These are phyloP conservation scores for Madurella mycetomatis DNA, from an alignment of 2,329 filamentous ascomycete species.

Conservation along the genomic window DNA sequence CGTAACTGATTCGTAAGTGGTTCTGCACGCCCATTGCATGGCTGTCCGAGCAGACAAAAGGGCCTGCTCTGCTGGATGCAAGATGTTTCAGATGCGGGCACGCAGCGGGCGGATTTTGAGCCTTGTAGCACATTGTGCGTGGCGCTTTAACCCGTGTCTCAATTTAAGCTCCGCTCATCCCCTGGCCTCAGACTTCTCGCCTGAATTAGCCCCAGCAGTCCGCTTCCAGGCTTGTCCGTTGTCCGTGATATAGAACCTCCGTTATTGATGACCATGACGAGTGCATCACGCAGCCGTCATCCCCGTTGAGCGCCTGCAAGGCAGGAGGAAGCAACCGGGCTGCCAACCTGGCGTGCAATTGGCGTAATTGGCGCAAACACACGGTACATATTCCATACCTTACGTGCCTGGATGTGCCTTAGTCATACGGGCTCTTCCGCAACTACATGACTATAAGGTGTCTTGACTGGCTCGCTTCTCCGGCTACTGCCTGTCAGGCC, in stretches of 20 bases:
- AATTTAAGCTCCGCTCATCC: constrained; percentile 1
- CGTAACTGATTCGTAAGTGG: background rate
- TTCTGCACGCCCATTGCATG: background rate
- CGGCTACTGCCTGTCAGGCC: too few relatives aligned
- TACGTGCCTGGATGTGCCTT: background rate
- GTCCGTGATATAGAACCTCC: background rate
- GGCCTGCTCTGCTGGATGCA: too few relatives aligned
- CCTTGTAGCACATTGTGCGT: too few relatives aligned
- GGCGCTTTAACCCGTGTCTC: constrained; percentile 10
- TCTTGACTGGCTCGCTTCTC: background rate
- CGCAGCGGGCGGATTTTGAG: too few relatives aligned
- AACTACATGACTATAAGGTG: too few relatives aligned
- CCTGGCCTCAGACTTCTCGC: background rate
- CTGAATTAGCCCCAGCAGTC: background rate
- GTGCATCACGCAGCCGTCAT: background rate
- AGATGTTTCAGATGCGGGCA: background rate
- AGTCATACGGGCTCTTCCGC: background rate
- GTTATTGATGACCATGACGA: constrained; percentile 1
- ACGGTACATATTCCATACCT: background rate
- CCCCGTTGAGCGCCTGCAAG: background rate
- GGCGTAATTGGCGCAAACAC: background rate
- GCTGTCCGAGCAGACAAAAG: background rate
- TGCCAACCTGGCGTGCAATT: background rate
- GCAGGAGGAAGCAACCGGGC: background rate
- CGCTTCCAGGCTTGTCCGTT: background rate